phyloP scores from a whole-genome alignment of 306 rosid species.

The Trifolium repens region DNA sequence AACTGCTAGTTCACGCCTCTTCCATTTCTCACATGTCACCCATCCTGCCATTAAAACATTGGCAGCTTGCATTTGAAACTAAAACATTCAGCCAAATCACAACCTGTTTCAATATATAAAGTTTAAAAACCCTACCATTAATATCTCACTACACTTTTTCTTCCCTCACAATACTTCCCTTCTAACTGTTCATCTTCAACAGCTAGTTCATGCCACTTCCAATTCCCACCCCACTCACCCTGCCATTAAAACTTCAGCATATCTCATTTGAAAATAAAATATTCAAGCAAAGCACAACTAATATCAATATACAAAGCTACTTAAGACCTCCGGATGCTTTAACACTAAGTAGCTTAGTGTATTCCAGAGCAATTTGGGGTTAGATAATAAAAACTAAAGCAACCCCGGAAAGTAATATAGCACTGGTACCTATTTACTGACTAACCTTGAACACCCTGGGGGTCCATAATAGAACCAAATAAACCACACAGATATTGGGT shows the following conservation, averaged over 20 bases:
- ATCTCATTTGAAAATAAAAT: background rate
- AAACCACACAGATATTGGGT: background rate
- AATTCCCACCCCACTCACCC: background rate
- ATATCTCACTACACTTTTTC: background rate
- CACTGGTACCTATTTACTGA: background rate
- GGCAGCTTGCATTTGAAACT: conserved; percentile 2
- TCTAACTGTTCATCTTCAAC: background rate
- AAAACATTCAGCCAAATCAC: background rate
- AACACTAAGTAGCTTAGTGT: conserved; percentile 4
- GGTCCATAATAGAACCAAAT: background rate
- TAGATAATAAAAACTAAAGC: background rate
- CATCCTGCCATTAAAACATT: background rate
- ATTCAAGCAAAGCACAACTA: background rate
- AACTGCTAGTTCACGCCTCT: background rate
- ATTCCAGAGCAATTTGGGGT: background rate
- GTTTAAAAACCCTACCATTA: background rate
- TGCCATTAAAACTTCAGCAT: background rate
- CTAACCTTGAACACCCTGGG: background rate
- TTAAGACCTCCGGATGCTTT: background rate
- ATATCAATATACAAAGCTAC: background rate
- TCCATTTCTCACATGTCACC: background rate
- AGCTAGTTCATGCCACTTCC: background rate
- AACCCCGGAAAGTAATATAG: background rate
- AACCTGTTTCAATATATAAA: background rate
- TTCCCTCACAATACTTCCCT: background rate